Evolutionary conservation across 2,329 filamentous ascomycete genomes (phyloP).

Genomic region (Mycogone perniciosa): DNA sequence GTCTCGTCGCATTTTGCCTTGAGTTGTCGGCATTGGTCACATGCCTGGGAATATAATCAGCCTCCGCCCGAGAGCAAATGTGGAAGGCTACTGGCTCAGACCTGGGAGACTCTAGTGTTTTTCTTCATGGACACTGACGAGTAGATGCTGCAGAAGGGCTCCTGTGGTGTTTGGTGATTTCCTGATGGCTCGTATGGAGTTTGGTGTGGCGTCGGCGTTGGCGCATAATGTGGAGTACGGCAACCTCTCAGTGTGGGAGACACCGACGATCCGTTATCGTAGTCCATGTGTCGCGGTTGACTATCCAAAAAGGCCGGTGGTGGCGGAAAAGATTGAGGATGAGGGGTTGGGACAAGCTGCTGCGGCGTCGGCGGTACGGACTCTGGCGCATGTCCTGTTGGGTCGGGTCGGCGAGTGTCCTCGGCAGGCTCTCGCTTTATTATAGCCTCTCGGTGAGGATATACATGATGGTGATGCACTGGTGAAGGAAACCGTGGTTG

Average conservation of each 20-base stretch:
- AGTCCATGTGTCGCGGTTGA: no score
- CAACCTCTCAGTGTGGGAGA: conserved; percentile 39
- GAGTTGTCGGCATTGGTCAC: conserved; percentile 77
- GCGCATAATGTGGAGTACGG: conserved; percentile 32
- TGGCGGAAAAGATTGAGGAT: conserved; percentile 26
- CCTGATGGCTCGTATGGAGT: conserved; percentile 31
- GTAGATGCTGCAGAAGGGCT: conserved; percentile 36
- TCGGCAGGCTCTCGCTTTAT: conserved; percentile 52
- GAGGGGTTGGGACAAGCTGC: conserved; percentile 25
- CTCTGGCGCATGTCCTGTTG: conserved; percentile 40
- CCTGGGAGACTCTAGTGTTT: conserved; percentile 57
- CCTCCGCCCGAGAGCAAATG: background rate
- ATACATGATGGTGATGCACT: conserved; percentile 40
- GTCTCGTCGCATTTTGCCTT: conserved; percentile 93
- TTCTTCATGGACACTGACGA: conserved; percentile 44
- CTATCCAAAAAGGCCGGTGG: no score
- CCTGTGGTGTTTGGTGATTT: conserved; percentile 25
- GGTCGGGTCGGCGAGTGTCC: conserved; percentile 47
- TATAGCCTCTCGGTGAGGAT: conserved; percentile 43
- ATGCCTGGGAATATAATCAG: conserved; percentile 54
- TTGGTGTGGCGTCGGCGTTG: conserved; percentile 33
- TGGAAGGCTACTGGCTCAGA: conserved; percentile 21
- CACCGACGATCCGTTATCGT: conserved; percentile 37
- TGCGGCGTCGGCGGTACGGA: conserved; percentile 27
- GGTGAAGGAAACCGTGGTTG: conserved; percentile 30